Conservation (phyloP, 2,329 filamentous ascomycete genomes). For the Cercospora zeina region DNA sequence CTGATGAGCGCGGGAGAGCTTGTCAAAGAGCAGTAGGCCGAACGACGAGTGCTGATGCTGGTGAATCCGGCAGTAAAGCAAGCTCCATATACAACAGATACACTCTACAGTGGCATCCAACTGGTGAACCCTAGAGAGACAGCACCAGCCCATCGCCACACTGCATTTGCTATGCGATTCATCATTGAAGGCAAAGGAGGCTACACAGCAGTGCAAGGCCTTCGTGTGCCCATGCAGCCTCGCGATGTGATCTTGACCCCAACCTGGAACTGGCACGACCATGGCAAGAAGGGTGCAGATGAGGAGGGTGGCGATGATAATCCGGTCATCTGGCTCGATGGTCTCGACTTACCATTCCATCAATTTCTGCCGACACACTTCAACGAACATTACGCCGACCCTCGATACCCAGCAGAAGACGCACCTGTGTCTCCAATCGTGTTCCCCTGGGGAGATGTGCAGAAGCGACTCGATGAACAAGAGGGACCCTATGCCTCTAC, state of each 20-base stretch:
- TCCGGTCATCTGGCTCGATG: slow-evolving; percentile 59
- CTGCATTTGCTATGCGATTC: slow-evolving; percentile 41
- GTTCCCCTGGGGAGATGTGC: background rate
- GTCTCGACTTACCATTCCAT: slow-evolving; percentile 50
- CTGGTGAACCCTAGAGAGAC: slow-evolving; percentile 5
- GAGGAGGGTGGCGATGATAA: background rate
- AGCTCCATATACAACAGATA: slow-evolving; percentile 7
- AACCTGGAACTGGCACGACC: slow-evolving; percentile 62
- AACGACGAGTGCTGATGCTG: slow-evolving; percentile 3
- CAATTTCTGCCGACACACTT: slow-evolving; percentile 56
- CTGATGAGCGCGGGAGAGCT: slow-evolving; percentile 3
- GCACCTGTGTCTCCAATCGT: slow-evolving; percentile 2
- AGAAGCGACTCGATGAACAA: background rate
- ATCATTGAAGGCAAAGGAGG: slow-evolving; percentile 59
- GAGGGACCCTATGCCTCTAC: background rate
- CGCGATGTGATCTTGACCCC: slow-evolving; percentile 61
- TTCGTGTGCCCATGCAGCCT: slow-evolving; percentile 53
- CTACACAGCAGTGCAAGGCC: slow-evolving; percentile 59
- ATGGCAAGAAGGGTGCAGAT: slow-evolving; percentile 55
- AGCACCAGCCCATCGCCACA: slow-evolving; percentile 2
- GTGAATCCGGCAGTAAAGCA: background rate
- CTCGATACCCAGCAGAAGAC: slow-evolving; percentile 32
- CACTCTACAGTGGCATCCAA: background rate
- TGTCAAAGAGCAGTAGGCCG: slow-evolving; percentile 2
- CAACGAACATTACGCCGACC: slow-evolving; percentile 53